Evolutionary conservation across 768 basidiomycete genomes (phyloP), one percentile per base, ranked within the genome.

Genomic region (Neoboletus brunneissimus): DNA sequence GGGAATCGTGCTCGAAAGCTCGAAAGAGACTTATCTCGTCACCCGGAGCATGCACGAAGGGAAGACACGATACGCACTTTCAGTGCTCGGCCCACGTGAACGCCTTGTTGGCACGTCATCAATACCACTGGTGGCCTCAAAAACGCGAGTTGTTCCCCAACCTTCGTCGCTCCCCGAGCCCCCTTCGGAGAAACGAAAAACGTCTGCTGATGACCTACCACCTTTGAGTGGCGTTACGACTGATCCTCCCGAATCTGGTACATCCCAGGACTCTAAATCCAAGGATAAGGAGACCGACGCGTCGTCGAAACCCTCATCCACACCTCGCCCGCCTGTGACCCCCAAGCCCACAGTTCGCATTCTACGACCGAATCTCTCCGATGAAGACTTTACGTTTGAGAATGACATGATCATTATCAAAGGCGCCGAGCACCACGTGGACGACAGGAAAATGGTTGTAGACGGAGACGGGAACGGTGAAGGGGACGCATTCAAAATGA

Each of bases 1-100:
- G 34, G 67, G 68, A 5, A 22, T 71, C 25, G 58, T 73, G 22
- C 61, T 71, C 16, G 70, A 71, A 38, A 61, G 67, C 45, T 40
- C 59, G 1, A 53, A 48, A 38, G 67, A 64, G 25, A 62, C 67
- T 0, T 71, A 57, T 23, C 60, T 71, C 45, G 23, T 71, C 34
- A 58, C 65, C 16, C 54, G 49, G 40, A 46, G 18, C 13, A 42
- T 43, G 47, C 52, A 43, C 40, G 50, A 57, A 10, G 60, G 56
- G 34, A 52, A 59, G 27, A 32, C 38, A 15, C 53, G 49, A 48
- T 71, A 67, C 44, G 58, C 63, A 2, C 58, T 70, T 10, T 61
- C 63, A 15, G 49, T 63, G 22, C 46, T 67, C 5, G 55, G 51
- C 15, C 53, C 58, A 29, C 29, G 29, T 2, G 56, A 50, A 34